Evolutionary conservation across 176 grass and related monocot genomes (phyloP).

Genomic region (Cocos nucifera): DNA sequence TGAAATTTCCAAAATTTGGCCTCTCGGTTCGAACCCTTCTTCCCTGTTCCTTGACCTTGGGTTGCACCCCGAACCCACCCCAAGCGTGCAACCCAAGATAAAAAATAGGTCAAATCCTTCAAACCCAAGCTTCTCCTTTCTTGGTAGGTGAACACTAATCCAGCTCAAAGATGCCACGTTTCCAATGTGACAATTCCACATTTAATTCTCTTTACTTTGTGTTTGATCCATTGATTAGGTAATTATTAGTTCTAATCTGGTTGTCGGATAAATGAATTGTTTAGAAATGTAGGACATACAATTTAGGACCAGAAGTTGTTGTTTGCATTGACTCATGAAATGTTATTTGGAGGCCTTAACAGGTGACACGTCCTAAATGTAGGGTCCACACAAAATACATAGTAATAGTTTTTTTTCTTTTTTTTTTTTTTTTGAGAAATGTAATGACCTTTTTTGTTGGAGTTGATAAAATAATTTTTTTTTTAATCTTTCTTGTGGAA

Average conservation of each 20-base stretch:
- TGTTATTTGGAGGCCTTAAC: too few species aligned
- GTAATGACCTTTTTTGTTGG: too few species aligned
- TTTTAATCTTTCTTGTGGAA: too few species aligned
- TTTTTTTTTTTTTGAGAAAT: too few species aligned
- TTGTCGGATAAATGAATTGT: not conserved
- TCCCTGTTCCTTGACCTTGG: constrained; percentile 58
- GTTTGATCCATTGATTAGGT: constrained; percentile 1
- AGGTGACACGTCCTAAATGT: too few species aligned
- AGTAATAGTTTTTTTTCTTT: too few species aligned
- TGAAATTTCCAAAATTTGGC: constrained; percentile 15
- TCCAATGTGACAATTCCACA: constrained; percentile 22
- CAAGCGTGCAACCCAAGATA: constrained; percentile 8
- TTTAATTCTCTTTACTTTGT: not conserved
- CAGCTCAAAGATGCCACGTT: constrained; percentile 55
- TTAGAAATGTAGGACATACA: not conserved
- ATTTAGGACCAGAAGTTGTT: too few species aligned
- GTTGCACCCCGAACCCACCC: not conserved
- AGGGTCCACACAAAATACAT: too few species aligned
- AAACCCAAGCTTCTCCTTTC: constrained; percentile 53
- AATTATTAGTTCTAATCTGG: not conserved
- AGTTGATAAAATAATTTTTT: too few species aligned
- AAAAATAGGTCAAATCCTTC: constrained; percentile 71
- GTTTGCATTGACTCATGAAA: too few species aligned
- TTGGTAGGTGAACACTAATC: constrained; percentile 2
- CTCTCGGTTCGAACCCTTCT: constrained; percentile 29